These are phyloP conservation scores for Boechera stricta DNA, from an alignment of 345 rosid species.

Conservation along the genomic window DNA sequence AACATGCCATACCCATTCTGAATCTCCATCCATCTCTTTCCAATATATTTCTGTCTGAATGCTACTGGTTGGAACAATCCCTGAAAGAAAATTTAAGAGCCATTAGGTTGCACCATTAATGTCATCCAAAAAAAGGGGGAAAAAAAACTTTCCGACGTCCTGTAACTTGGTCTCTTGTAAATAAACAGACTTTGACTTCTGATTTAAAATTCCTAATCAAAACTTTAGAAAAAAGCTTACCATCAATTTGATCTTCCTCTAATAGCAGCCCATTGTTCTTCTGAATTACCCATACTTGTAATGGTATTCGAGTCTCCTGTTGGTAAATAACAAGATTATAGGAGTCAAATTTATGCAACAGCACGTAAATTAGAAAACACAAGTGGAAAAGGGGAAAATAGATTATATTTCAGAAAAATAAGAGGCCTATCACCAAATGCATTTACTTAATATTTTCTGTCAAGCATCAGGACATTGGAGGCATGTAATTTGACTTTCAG, in stretches of 20 bases:
- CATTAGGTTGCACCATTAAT: slow-evolving; percentile 30
- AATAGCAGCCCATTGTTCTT: slow-evolving; percentile 71
- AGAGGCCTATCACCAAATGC: slow-evolving; percentile 21
- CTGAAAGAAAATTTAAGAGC: slow-evolving; percentile 48
- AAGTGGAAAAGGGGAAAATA: slow-evolving; percentile 9
- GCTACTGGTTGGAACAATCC: slow-evolving; percentile 77
- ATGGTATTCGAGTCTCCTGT: slow-evolving; percentile 87
- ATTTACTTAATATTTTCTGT: slow-evolving; percentile 2
- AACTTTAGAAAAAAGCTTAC: slow-evolving; percentile 48
- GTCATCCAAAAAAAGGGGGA: background rate
- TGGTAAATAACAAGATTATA: slow-evolving; percentile 31
- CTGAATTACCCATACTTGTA: slow-evolving; percentile 85
- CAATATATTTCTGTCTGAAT: slow-evolving; percentile 77
- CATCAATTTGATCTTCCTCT: slow-evolving; percentile 78
- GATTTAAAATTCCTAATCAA: slow-evolving; percentile 17
- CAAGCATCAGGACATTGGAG: slow-evolving; percentile 19
- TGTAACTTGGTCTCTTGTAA: slow-evolving; percentile 21
- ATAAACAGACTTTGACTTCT: slow-evolving; percentile 14
- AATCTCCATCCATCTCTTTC: slow-evolving; percentile 95
- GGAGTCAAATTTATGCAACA: slow-evolving; percentile 29
- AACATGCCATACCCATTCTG: slow-evolving; percentile 83
- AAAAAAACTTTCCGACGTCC: background rate
- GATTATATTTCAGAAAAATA: background rate
- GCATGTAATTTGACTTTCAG: slow-evolving; percentile 6
- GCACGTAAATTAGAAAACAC: background rate